Conservation (phyloP, 805 yeast species). For the Babjeviella inositovora region DNA sequence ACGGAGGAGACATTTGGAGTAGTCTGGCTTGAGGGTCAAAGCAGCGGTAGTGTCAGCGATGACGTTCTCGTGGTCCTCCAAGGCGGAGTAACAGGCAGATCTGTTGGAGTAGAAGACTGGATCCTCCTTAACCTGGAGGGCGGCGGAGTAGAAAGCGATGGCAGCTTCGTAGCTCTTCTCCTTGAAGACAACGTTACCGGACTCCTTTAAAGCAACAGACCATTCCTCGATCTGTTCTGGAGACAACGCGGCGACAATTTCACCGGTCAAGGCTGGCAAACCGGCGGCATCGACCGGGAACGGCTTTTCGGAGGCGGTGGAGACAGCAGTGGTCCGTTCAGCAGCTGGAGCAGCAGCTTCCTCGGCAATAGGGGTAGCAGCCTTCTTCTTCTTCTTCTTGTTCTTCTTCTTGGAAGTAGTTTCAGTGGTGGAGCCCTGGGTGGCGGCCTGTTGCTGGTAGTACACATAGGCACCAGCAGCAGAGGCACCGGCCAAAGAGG, state of each 20-base stretch:
- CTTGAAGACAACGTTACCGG: conserved; percentile 74
- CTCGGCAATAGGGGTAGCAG: conserved; percentile 8
- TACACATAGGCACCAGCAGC: conserved; percentile 52
- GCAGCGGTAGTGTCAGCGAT: conserved; percentile 82
- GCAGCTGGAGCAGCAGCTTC: conserved; percentile 15
- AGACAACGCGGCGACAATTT: conserved; percentile 23
- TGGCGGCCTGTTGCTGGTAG: conserved; percentile 16
- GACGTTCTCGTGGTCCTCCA: conserved; percentile 68
- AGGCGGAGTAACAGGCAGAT: conserved; percentile 87
- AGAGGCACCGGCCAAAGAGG: conserved; percentile 47
- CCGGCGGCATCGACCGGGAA: conserved; percentile 42
- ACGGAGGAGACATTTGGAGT: conserved; percentile 81
- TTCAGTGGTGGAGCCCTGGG: conserved; percentile 5
- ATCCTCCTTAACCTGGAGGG: conserved; percentile 61
- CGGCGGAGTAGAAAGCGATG: conserved; percentile 62
- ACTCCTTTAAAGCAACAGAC: conserved; percentile 72
- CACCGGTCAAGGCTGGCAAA: conserved; percentile 38
- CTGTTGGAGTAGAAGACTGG: conserved; percentile 90
- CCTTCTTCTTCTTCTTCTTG: conserved; percentile 29
- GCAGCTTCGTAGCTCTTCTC: conserved; percentile 59
- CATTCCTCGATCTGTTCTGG: conserved; percentile 38
- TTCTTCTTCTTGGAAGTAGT: conserved; percentile 17
- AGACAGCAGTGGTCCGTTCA: conserved; percentile 8
- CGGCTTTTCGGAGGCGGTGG: conserved; percentile 5
- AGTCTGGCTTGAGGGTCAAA: conserved; percentile 72